Base-by-base conservation (phyloP, 2,329 filamentous ascomycete genomes). In the Amauroascus verrucosus region DNA sequence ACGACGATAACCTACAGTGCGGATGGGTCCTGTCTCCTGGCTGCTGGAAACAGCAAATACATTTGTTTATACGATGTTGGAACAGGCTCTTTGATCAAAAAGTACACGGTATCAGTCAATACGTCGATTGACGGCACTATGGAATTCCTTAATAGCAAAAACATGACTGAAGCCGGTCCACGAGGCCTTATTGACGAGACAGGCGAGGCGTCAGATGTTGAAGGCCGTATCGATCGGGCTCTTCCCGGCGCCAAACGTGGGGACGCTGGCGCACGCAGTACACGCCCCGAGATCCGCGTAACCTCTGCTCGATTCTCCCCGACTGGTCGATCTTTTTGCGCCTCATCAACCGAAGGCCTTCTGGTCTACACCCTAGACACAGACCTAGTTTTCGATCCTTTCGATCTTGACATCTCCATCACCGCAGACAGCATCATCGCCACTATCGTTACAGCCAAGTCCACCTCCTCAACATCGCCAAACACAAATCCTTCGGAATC, bases 51-150 rank as follows among this genome's bases (percentile, higher is more conserved):
- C 75, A 96, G 89, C 82, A 98, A 98, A 73, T 96, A 95, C 69
- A 96, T 98, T 50, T 97, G 93, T 66, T 71, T 98, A 54, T 98
- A 98, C 71, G 91, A 94, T n/a, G 88, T 95, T 30, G 83, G 83
- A 54, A 95, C 91, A 0, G 89, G 93, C 67, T 88, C 93, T 0
- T 74, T 98, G 9, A 75, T 97, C 53, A 95, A 94, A 68, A 96
- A 96, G 66, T 98, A 86, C 65, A 96, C 91, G 1, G 90, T 97
- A 63, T 95, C 88, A 61, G 81, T 95, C 64, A 98, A 98, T 69
- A 76, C 96, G n/a, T 95, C 90, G 1, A 75, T 98, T 2, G 90
- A 95, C 18, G 93, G 93, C 45, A 98, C 93, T 0, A 91, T 97
- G 65, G 93, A 98, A 67, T 95, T 95, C 69, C 78, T 98, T 59